Percentiles rank a stretch among this genome's conserved stretches.
These are phyloP conservation scores for Zarea fungicola DNA, from an alignment of 2,329 filamentous ascomycete genomes.

Conservation along the genomic window DNA sequence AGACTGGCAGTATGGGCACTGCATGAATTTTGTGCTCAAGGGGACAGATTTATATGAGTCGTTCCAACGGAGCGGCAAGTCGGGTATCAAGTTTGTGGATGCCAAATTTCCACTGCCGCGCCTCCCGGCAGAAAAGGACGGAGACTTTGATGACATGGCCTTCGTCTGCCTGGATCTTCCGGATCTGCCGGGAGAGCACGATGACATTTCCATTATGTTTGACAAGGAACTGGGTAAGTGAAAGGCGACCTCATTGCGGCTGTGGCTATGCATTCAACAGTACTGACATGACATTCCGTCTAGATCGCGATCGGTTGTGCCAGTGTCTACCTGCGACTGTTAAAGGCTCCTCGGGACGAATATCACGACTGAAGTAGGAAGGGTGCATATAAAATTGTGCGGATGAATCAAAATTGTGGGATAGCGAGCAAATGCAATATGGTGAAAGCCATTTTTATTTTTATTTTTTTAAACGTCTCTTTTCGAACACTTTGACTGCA, in stretches of 20 bases:
- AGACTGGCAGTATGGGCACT: constrained; percentile 78
- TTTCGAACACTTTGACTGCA: background rate
- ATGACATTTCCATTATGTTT: constrained; percentile 83
- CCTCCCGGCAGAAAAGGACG: constrained; percentile 45
- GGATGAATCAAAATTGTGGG: background rate
- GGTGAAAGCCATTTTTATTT: background rate
- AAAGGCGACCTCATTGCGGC: background rate
- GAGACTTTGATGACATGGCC: constrained; percentile 54
- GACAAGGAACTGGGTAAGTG: constrained; percentile 68
- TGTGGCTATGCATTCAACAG: constrained; percentile 4
- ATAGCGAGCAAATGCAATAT: constrained; percentile 3
- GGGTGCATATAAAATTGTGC: background rate
- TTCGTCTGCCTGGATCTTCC: constrained; percentile 84
- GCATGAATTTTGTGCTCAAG: constrained; percentile 84
- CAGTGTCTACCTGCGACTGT: constrained; percentile 51
- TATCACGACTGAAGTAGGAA: constrained; percentile 15
- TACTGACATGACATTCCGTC: constrained; percentile 19
- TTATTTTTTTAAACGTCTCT: background rate
- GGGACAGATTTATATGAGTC: constrained; percentile 77
- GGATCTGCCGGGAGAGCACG: constrained; percentile 86
- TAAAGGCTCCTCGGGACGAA: constrained; percentile 42
- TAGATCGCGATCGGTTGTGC: constrained; percentile 51
- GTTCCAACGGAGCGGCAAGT: constrained; percentile 59
- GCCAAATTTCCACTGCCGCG: constrained; percentile 84
- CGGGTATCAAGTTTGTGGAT: constrained; percentile 74